A percentile compares a stretch with the other conserved stretches of the same genome.
Conservation (phyloP, 192 early-diverging fungal species). For the Rhizoclosmatium globosum region DNA sequence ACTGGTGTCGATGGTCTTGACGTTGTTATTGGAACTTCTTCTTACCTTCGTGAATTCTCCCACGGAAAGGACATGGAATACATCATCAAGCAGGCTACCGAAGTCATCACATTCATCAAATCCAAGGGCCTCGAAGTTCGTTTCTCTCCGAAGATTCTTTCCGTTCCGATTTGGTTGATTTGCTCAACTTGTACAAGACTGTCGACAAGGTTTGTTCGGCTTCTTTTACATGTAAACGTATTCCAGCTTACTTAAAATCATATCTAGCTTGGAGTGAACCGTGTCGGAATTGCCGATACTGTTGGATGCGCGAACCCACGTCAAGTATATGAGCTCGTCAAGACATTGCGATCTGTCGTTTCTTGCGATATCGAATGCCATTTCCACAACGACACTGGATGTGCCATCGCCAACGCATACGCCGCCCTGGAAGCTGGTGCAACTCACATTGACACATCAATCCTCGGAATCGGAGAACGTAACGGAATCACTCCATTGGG, state of each 20-base stretch:
- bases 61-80: conserved; percentile 99
- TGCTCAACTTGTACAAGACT: conserved; percentile 93
- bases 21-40: conserved; percentile 97
- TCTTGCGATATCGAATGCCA: conserved; percentile 99
- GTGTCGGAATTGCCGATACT: conserved; percentile 99
- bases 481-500: conserved; percentile 98
- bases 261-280: conserved; percentile 87
- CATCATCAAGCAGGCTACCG: conserved; percentile 94
- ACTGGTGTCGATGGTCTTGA: conserved; percentile 98
- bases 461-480: conserved; percentile 98
- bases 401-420: conserved; percentile 98
- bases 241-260: neutral
- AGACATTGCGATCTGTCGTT: conserved; percentile 92
- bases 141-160: conserved; percentile 99
- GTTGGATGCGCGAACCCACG: conserved; percentile 98
- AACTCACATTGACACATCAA: conserved; percentile 98
- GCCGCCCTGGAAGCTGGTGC: conserved; percentile 96
- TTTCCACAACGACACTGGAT: conserved; percentile 99
- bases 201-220: conserved; percentile 79
- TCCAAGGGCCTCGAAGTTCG: conserved; percentile 95
- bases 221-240: neutral
- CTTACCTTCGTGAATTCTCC: conserved; percentile 95
- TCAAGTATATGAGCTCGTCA: conserved; percentile 97
- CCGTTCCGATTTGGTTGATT: conserved; percentile 95
- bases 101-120: conserved; percentile 97